phyloP scores from a whole-genome alignment of 768 basidiomycete genomes.

The Mycena kentingensis region DNA sequence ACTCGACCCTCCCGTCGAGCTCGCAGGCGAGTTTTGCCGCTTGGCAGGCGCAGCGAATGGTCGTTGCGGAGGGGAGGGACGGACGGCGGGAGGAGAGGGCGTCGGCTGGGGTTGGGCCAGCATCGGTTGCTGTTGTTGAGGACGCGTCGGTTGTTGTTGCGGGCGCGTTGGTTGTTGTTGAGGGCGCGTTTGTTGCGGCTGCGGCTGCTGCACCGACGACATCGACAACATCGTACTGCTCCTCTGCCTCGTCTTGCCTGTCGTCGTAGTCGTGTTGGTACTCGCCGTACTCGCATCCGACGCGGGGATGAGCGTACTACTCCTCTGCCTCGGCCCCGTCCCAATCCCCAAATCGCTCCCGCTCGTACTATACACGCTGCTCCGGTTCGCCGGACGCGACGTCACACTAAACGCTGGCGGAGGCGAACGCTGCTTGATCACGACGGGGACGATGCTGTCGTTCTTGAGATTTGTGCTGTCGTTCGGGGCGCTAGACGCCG shows the following conservation, averaged over 20 bases:
- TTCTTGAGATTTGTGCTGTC: slow-evolving; percentile 17
- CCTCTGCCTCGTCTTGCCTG: slow-evolving; percentile 32
- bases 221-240: slow-evolving; percentile 45
- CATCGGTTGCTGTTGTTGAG: slow-evolving; percentile 11
- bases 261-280: slow-evolving; percentile 5
- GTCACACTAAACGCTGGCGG: slow-evolving; percentile 64
- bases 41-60: slow-evolving; percentile 53
- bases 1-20: slow-evolving; percentile 85
- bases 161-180: slow-evolving; percentile 15
- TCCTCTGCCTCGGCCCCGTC: slow-evolving; percentile 10
- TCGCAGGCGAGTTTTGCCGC: slow-evolving; percentile 70
- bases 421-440: slow-evolving; percentile 57
- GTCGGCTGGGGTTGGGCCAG: slow-evolving; percentile 2
- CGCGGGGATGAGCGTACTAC: slow-evolving; percentile 5
- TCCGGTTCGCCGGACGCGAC: slow-evolving; percentile 52
- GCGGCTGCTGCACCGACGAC: slow-evolving; percentile 12
- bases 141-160: slow-evolving; percentile 12
- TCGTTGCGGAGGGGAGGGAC: slow-evolving; percentile 36
- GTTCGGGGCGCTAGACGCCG: slow-evolving; percentile 9
- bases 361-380: slow-evolving; percentile 20
- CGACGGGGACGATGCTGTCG: slow-evolving; percentile 52
- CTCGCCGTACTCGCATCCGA: slow-evolving; percentile 1
- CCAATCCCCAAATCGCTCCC: background rate
- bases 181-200: slow-evolving; percentile 17
- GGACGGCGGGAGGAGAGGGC: slow-evolving; percentile 25